Evolutionary conservation across 129 eudicot genomes (phyloP).

Genomic region (Silybum marianum): DNA sequence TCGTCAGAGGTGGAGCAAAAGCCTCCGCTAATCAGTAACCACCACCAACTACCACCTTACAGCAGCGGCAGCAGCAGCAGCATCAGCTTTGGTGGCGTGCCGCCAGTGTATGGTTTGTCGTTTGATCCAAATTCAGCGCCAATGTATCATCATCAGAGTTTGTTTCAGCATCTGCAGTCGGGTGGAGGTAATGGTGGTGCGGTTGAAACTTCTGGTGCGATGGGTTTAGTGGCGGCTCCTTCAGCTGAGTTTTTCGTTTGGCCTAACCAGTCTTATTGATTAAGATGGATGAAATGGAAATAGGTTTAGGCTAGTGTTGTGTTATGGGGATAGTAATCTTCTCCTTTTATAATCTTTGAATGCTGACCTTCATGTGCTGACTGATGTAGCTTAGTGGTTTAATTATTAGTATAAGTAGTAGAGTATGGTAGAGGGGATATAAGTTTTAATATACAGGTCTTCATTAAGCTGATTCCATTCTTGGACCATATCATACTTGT

Average conservation of each 20-base stretch:
- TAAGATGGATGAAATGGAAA: constrained; percentile 21
- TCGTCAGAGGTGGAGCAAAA: constrained; percentile 64
- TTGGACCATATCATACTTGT: not conserved
- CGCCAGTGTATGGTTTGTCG: constrained; percentile 57
- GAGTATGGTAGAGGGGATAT: constrained; percentile 2
- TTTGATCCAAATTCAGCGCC: constrained; percentile 48
- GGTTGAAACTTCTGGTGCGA: constrained; percentile 47
- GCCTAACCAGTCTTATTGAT: constrained; percentile 80
- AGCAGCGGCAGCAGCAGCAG: constrained; percentile 45
- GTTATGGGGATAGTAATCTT: constrained; percentile 4
- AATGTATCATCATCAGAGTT: constrained; percentile 61
- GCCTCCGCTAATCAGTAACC: constrained; percentile 35
- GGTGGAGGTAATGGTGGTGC: constrained; percentile 23
- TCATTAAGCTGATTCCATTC: constrained; percentile 3
- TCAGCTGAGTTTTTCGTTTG: constrained; percentile 77
- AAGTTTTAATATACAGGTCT: constrained; percentile 20
- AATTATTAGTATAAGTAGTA: constrained; percentile 13
- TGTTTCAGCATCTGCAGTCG: constrained; percentile 61
- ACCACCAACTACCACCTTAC: constrained; percentile 47
- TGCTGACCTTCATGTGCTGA: constrained; percentile 45
- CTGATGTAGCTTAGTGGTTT: constrained; percentile 22
- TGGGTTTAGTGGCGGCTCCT: constrained; percentile 50
- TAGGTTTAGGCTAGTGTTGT: constrained; percentile 9
- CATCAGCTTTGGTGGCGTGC: constrained; percentile 59
- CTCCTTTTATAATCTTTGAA: constrained; percentile 7